Conservation (phyloP, 768 basidiomycete genomes). For the Trichaptum fuscoviolaceum region DNA sequence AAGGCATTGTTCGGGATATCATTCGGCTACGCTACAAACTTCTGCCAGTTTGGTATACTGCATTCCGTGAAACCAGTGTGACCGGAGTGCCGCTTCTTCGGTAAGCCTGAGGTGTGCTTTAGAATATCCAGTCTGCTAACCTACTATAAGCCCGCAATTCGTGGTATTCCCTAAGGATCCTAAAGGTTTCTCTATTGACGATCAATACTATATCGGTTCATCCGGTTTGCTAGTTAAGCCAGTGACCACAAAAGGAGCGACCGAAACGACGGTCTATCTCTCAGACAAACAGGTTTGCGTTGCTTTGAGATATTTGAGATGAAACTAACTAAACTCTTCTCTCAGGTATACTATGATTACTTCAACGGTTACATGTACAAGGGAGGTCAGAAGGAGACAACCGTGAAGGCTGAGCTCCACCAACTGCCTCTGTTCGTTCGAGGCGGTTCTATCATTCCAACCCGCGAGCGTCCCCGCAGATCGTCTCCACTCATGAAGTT, state of each 20-base stretch:
- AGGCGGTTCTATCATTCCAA: slow-evolving; percentile 86
- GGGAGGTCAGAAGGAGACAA: slow-evolving; percentile 64
- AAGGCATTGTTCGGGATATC: slow-evolving; percentile 71
- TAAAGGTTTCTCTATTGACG: slow-evolving; percentile 82
- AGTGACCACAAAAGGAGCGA: slow-evolving; percentile 68
- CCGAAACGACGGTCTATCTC: slow-evolving; percentile 72
- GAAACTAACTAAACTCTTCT: background rate
- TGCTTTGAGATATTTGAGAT: background rate
- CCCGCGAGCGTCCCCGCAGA: slow-evolving; percentile 81
- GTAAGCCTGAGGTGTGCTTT: slow-evolving; percentile 34
- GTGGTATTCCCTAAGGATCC: slow-evolving; percentile 88
- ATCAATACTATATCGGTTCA: slow-evolving; percentile 88
- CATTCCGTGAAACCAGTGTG: slow-evolving; percentile 82
- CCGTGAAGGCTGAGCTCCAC: slow-evolving; percentile 73
- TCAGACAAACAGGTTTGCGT: slow-evolving; percentile 70
- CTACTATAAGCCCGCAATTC: slow-evolving; percentile 76
- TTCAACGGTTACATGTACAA: slow-evolving; percentile 66
- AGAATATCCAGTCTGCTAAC: background rate
- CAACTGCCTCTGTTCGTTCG: slow-evolving; percentile 83
- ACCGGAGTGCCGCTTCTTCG: slow-evolving; percentile 79
- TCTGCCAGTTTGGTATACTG: slow-evolving; percentile 96
- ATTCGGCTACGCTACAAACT: slow-evolving; percentile 80
- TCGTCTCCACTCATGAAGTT: slow-evolving; percentile 82
- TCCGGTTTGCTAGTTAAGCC: slow-evolving; percentile 92
- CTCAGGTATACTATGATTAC: slow-evolving; percentile 91